Evolutionary conservation across 176 grass and related monocot genomes (phyloP).

Genomic region (Eremochloa ophiuroides): DNA sequence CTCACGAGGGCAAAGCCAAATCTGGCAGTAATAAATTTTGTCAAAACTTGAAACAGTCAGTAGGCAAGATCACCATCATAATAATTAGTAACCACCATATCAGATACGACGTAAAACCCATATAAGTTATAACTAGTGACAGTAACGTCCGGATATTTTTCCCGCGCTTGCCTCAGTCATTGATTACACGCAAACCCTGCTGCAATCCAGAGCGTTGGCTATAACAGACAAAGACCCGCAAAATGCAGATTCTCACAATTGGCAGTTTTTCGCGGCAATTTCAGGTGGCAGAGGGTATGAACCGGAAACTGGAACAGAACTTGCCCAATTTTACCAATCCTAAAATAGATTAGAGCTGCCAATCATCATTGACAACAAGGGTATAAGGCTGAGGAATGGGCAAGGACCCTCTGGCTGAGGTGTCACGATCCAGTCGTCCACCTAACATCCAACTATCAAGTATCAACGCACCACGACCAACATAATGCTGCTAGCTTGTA

Average conservation of each 20-base stretch:
- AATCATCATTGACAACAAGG: neutral
- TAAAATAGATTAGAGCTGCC: neutral
- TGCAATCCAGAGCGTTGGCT: neutral
- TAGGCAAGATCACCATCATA: neutral
- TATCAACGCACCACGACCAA: constrained; percentile 2
- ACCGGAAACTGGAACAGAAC: neutral
- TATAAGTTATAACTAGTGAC: neutral
- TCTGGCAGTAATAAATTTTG: neutral
- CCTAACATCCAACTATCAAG: constrained; percentile 32
- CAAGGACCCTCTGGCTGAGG: neutral
- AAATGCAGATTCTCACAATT: neutral
- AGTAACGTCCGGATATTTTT: neutral
- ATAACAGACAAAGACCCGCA: neutral
- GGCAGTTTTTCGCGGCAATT: neutral
- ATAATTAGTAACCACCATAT: neutral
- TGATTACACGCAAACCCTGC: neutral
- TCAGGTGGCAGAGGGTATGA: neutral
- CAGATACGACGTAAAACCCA: neutral
- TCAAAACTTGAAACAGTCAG: neutral
- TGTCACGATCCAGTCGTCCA: constrained; percentile 13
- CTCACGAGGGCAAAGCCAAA: neutral
- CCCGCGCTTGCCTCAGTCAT: neutral
- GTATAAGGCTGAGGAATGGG: neutral
- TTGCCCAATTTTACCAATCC: neutral
- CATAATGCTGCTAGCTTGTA: neutral